Base-by-base conservation (phyloP, 106 monocot species). In the Chionographis japonica region DNA sequence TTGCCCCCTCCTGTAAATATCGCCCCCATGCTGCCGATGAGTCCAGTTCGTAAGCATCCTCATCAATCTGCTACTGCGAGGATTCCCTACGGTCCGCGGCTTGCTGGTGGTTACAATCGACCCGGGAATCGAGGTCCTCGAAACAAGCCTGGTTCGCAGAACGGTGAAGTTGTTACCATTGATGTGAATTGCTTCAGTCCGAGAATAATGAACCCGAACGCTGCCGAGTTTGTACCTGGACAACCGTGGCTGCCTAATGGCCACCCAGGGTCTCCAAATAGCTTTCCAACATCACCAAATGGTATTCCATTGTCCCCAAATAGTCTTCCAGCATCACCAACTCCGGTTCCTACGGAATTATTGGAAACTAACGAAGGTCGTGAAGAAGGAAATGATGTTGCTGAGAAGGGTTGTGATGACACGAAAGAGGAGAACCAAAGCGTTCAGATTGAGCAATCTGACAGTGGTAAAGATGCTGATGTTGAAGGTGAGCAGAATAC, bases 51-150 rank as follows among this genome's bases (percentile, higher is more conserved):
- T 19, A 95, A 88, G 60, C 75, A 89, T 54, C 86, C 83, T 49
- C 92, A 95, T 56, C 94, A 91, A 27, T 95, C 89, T 52, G 95
- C 91, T 63, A 82, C 95, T 3, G 70, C 95, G 42, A 81, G 91
- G 67, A 88, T 95, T 71, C 95, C 95, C 66, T 95, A 92, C 63
- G 91, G 91, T 55, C 95, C 91, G 3, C 83, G 95, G 52, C 76
- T 95, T 20, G 77, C 88, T 12, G 86, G 91, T 6, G 77, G 77
- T 40, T 95, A 84, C 72, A 88, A 84, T 40, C 75, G 88, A 14
- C 70, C 85, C 42, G 91, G 94, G 12, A 83, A 81, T 56, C 80
- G 88, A 40, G 75, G 66, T 40, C 59, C 69, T 10, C 80, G 86
- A 19, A 83, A 84, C 73, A 95, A 91, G 70, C 52, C 74, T 56